Evolutionary conservation across 1,284 basidiomycete genomes (phyloP), one percentile per base, ranked within the genome.

Genomic region (Polyporus tsugae): DNA sequence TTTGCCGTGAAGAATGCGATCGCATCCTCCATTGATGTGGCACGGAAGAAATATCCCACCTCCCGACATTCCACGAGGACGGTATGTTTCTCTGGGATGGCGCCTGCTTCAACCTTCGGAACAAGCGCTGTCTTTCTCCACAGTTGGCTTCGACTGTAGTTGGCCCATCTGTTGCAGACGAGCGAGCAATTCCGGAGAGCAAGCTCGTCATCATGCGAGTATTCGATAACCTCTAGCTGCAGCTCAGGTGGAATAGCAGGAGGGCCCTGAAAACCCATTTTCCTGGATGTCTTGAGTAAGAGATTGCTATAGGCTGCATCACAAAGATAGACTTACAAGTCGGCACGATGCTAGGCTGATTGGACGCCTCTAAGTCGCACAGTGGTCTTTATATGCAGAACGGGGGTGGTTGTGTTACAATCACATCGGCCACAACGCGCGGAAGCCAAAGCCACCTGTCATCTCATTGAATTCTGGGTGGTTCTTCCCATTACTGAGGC

Each of bases 11-110:
- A 53, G 52, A 53, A 53, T 25, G 52, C 4, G 13, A 9, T 53
- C 29, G 52, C 52, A 6, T 33, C 52, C 22, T 29, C 52, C 15
- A 53, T 53, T 4, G 52, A 53, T 29, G 52, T 53, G 29, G 52
- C 13, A 13, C 52, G 52, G 52, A 22, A 53, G 9, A 68, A 71
- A 46, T 81, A 75, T 4, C 29, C 11, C 25, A 33, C 52, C 2
- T 29, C 25, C 49, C 25, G 49, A 3, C 25, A n/a, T 15, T 5
- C 15, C 4, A 53, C 22, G 6, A 6, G 11, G 13, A 17, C 25
- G 52, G 15, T 15, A 33, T 53, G 52, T 33, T 17, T 53, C 52
- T 53, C 52, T 6, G 52, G 15, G 5, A 53, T n/a, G 52, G 15
- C 52, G 29, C 46, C 46, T 22, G 52, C 29, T 17, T 53, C 29